Evolutionary conservation across 1,139 yeast genomes (phyloP).

Genomic region (Taphrina betulina): DNA sequence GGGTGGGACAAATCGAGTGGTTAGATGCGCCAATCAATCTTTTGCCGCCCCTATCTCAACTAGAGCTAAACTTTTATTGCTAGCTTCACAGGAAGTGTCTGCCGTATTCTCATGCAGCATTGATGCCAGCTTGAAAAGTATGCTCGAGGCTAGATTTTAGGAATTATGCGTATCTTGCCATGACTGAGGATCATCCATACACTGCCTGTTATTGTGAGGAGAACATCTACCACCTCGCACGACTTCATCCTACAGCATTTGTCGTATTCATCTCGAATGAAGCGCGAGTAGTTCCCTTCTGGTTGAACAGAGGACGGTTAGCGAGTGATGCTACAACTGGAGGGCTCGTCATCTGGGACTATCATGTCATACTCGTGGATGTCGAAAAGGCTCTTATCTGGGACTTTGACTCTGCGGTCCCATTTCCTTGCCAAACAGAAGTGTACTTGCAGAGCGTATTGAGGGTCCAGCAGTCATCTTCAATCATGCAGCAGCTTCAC

Average conservation of each 20-base stretch:
- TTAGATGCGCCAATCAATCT: too few relatives aligned
- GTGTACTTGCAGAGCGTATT: constrained; percentile 3
- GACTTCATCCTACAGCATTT: not conserved
- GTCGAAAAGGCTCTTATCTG: constrained; percentile 4
- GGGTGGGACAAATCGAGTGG: too few relatives aligned
- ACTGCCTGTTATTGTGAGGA: constrained; percentile 27
- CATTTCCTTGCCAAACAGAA: constrained; percentile 13
- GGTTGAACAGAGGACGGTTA: constrained; percentile 11
- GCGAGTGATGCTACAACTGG: constrained; percentile 1
- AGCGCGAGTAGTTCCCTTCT: constrained; percentile 10
- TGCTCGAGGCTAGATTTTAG: too few relatives aligned
- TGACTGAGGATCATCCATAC: not conserved
- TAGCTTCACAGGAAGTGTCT: too few relatives aligned
- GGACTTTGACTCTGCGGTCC: constrained; percentile 27
- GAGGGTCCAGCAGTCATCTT: not conserved
- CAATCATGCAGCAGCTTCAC: not conserved
- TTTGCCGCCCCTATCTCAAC: too few relatives aligned
- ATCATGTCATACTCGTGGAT: constrained; percentile 24
- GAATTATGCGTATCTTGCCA: too few relatives aligned
- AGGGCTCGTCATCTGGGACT: constrained; percentile 28
- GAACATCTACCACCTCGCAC: constrained; percentile 24
- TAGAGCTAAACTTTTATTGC: too few relatives aligned
- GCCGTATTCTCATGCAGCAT: too few relatives aligned
- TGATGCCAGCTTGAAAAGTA: too few relatives aligned
- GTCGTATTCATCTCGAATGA: constrained; percentile 21